Base-by-base conservation (phyloP, 192 early-diverging fungal species). In the Entomortierella parvispora region DNA sequence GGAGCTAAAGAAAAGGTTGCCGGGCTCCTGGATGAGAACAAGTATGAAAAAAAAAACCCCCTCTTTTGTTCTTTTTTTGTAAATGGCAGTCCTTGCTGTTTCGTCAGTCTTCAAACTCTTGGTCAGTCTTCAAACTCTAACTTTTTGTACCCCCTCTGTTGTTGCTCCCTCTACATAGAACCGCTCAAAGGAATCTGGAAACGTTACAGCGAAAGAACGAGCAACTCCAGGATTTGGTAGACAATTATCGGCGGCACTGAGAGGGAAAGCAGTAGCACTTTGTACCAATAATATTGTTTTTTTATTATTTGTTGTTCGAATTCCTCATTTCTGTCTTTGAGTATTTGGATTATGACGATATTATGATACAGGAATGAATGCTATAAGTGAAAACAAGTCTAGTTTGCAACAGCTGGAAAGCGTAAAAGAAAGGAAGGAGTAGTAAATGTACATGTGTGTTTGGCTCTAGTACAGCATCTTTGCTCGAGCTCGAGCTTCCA, bases 1-100 rank as follows among this genome's bases (percentile, higher is more conserved):
- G 69, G 79, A 1, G 72, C 79, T n/a, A 70, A 80, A 48, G 82
- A 80, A 32, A 83, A 72, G 29, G 56, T 76, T 14, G 72, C 80
- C 2, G 68, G 62, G 15, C 69, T 83, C 12, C 10, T 59, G 20
- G 79, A 78, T 45, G 68, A 60, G 26, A 79, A 62, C 47, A 68
- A 72, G 82, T 83, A 80, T 2, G 69, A 42, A 40, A 7, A 15
- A 15, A 20, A 5, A 23, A 33, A 15, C n/a, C n/a, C n/a, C 28
- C 52, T 15, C 10, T 43, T 37, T 52, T 37, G 0, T 32, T 48
- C n/a, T 29, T 14, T n/a, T 18, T 25, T n/a, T 45, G 29, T 3
- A 28, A 4, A 2, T 12, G n/a, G 11, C 3, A 28, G 10, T 40
- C 18, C 23, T 9, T 60, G 44, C 4, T 46, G 12, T 10, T 25